A percentile compares a stretch with the other conserved stretches of the same genome.
phyloP scores from a whole-genome alignment of 106 monocot genomes.

The Allium sativum region DNA sequence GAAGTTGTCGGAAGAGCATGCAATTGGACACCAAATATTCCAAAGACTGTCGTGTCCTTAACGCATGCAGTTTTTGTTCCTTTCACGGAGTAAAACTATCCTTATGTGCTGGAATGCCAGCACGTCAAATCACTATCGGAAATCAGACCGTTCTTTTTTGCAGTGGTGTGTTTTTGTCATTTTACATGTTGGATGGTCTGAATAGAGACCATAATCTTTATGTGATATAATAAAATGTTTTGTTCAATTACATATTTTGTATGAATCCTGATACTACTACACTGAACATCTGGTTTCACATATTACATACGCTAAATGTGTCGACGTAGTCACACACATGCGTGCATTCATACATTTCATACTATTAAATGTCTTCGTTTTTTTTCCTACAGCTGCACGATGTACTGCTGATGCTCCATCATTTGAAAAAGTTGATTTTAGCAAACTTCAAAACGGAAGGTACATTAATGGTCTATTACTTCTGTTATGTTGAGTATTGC shows the following conservation, averaged over 20 bases:
- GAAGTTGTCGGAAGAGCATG: conserved; percentile 30
- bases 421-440: conserved; percentile 69
- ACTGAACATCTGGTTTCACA: not conserved
- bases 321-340: not conserved
- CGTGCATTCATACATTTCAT: not conserved
- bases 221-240: not conserved
- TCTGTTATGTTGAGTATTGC: no score
- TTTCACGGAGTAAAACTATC: conserved; percentile 30
- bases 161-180: conserved; percentile 74
- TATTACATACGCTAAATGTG: not conserved
- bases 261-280: not conserved
- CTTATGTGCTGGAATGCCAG: conserved; percentile 36
- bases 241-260: not conserved
- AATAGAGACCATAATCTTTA: conserved; percentile 7
- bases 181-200: conserved; percentile 14
- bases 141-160: conserved; percentile 44
- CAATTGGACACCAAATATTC: conserved; percentile 31
- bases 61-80: conserved; percentile 23
- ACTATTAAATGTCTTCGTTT: not conserved
- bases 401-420: conserved; percentile 35
- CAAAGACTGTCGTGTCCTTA: conserved; percentile 28
- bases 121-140: conserved; percentile 19
- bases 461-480: conserved; percentile 10
- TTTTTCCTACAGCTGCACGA: conserved; percentile 38
- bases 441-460: conserved; percentile 97